A percentile compares a stretch with the other conserved stretches of the same genome.
Conservation (phyloP, 202 grass and related monocot genomes). For the Tripidium arundinaceum region DNA sequence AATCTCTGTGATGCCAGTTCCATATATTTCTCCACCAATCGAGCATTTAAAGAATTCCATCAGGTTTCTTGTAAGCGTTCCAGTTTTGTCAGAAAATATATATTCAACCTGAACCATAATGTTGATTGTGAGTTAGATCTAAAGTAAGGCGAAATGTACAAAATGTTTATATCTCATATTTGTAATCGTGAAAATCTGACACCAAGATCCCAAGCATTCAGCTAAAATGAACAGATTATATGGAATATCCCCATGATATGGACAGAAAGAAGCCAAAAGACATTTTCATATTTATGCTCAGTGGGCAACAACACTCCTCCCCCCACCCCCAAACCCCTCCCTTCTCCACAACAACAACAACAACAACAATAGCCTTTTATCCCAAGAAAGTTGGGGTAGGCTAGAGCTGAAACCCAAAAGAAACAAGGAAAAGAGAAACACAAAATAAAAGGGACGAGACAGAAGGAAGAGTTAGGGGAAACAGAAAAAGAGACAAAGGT, state of each 20-base stretch:
- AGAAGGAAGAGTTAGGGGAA: no score
- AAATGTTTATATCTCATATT: constrained; percentile 12
- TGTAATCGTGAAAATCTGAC: constrained; percentile 13
- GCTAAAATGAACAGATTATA: constrained; percentile 10
- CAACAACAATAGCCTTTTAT: no score
- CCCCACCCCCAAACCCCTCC: not conserved
- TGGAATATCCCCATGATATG: not conserved
- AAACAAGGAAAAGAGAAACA: no score
- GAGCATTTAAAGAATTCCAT: constrained; percentile 99
- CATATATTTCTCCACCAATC: constrained; percentile 90
- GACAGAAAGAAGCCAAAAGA: not conserved
- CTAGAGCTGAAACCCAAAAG: no score
- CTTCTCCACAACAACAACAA: not conserved
- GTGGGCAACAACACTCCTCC: not conserved
- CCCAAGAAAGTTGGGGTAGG: no score
- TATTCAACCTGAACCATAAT: constrained; percentile 79
- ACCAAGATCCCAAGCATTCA: constrained; percentile 6
- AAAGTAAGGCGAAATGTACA: constrained; percentile 6
- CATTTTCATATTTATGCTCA: not conserved
- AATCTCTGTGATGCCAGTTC: constrained; percentile 89
- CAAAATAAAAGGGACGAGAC: no score
- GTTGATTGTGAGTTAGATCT: constrained; percentile 19
- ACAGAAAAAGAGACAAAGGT: no score
- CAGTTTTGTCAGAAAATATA: constrained; percentile 99
- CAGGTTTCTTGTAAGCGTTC: constrained; percentile 97